Percentiles rank a stretch among this genome's conserved stretches.
Evolutionary conservation across 2,329 filamentous ascomycete species (phyloP).

Genomic region (Bipolaris cookei): DNA sequence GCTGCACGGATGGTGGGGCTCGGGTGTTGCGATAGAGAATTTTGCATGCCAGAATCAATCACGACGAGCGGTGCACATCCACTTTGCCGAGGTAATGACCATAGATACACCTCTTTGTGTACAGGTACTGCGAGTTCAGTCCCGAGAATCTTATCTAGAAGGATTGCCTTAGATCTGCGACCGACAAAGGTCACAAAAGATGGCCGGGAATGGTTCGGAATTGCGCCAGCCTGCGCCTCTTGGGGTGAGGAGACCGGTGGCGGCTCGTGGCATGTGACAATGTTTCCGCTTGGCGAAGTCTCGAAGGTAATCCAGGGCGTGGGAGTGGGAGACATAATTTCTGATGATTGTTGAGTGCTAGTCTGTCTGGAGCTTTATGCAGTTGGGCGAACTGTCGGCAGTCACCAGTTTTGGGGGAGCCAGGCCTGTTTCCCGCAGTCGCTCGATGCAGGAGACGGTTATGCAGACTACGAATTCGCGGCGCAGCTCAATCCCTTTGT

Average conservation of each 20-base stretch:
- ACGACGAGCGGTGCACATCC: neutral
- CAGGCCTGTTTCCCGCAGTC: neutral
- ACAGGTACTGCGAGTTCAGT: neutral
- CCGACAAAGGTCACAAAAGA: neutral
- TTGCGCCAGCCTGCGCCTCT: no score
- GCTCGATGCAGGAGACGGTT: slow-evolving; percentile 1
- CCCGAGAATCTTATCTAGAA: slow-evolving; percentile 5
- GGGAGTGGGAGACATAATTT: no score
- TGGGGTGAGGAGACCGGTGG: no score
- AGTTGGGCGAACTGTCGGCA: neutral
- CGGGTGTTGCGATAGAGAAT: neutral
- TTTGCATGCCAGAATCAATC: slow-evolving; percentile 5
- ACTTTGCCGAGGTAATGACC: neutral
- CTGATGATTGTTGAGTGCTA: no score
- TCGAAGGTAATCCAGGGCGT: slow-evolving; percentile 14
- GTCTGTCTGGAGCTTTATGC: neutral
- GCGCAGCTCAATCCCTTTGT: no score
- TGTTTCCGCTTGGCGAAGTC: slow-evolving; percentile 1
- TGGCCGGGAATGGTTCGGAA: no score
- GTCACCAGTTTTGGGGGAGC: neutral
- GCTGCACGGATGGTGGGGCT: neutral
- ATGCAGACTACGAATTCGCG: neutral
- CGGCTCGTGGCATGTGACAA: neutral
- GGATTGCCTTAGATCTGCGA: slow-evolving; percentile 2
- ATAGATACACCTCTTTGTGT: slow-evolving; percentile 10